Evolutionary conservation across 306 rosid species (phyloP), one percentile per base, ranked within the genome.

Genomic region (Vigna angularis): DNA sequence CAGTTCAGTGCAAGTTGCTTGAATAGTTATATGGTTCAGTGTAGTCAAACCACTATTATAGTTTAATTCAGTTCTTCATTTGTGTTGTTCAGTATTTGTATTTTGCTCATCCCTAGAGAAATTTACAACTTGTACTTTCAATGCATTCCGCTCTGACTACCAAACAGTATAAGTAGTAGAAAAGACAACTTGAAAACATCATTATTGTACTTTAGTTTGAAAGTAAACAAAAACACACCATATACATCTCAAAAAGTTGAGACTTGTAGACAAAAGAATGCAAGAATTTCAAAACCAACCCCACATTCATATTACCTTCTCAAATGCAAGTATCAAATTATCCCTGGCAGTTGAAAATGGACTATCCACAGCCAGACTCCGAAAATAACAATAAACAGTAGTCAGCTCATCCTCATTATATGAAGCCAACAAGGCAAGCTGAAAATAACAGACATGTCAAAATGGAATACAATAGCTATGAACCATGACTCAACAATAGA

Each of bases 301-400:
- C 4, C 52, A 22, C 8, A 34, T 28, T 48, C 22, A 40, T 17
- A 57, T 81, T 86, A 95, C 99, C 99, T 95, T 95, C 86, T 95
- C 99, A 87, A 93, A 95, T 42, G 97, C 98, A 66, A 95, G 91
- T 75, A 90, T 89, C 84, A 95, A 86, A 85, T 95, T 95, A 52
- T 95, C 99, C 69, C 98, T 93, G 9, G 99, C 98, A 52, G 99
- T 95, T 79, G 97, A 70, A 88, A 91, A 95, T 56, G 99, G 98
- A 79, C 87, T 84, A 42, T 93, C 98, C 85, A 91, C 94, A 4
- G 97, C 98, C 80, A 95, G 70, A 79, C 98, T 95, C 81, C 99
- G 92, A 59, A 93, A 95, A 88, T 95, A 95, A 26, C 98, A 87
- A 88, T 95, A 95, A 71, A 91, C 85, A 75, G 93, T 75, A 55